phyloP scores from a whole-genome alignment of 495 filamentous ascomycete species.

The Mycothermus thermophilus region DNA sequence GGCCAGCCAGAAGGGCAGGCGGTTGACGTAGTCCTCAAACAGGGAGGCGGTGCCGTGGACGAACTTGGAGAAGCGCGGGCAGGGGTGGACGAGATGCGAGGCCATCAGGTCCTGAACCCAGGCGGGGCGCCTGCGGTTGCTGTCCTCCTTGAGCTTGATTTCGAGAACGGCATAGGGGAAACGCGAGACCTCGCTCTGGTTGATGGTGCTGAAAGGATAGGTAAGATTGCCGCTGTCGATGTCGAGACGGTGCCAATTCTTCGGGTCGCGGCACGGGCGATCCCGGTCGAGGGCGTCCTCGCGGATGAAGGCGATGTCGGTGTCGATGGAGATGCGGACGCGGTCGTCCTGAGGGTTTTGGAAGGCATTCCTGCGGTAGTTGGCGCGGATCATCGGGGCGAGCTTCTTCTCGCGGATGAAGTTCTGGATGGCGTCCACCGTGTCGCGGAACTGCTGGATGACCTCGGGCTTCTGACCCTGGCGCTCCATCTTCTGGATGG shows the following conservation, averaged over 20 bases:
- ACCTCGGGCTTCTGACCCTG: slow-evolving; percentile 43
- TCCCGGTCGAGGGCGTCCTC: slow-evolving; percentile 77
- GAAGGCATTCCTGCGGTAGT: slow-evolving; percentile 90
- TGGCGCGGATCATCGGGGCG: slow-evolving; percentile 76
- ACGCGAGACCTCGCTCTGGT: slow-evolving; percentile 79
- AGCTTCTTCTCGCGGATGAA: slow-evolving; percentile 68
- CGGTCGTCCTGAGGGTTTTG: slow-evolving; percentile 89
- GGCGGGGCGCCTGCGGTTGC: slow-evolving; percentile 38
- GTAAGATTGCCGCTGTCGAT: slow-evolving; percentile 72
- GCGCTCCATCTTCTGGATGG: slow-evolving; percentile 66
- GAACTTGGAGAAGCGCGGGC: slow-evolving; percentile 89
- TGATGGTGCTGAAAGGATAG: slow-evolving; percentile 71
- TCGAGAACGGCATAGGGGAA: slow-evolving; percentile 89
- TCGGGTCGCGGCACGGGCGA: slow-evolving; percentile 73
- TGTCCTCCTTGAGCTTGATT: slow-evolving; percentile 72
- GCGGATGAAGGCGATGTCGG: slow-evolving; percentile 78
- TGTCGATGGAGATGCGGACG: slow-evolving; percentile 85
- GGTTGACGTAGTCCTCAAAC: slow-evolving; percentile 94
- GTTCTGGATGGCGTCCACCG: slow-evolving; percentile 63
- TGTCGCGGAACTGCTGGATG: slow-evolving; percentile 52
- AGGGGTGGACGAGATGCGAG: slow-evolving; percentile 81
- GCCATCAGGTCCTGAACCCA: slow-evolving; percentile 86
- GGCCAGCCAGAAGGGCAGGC: slow-evolving; percentile 86
- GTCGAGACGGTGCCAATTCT: slow-evolving; percentile 81
- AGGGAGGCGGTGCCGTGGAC: slow-evolving; percentile 81